Base-by-base conservation (phyloP, 208 protist genomes). In the Leishmania major region DNA sequence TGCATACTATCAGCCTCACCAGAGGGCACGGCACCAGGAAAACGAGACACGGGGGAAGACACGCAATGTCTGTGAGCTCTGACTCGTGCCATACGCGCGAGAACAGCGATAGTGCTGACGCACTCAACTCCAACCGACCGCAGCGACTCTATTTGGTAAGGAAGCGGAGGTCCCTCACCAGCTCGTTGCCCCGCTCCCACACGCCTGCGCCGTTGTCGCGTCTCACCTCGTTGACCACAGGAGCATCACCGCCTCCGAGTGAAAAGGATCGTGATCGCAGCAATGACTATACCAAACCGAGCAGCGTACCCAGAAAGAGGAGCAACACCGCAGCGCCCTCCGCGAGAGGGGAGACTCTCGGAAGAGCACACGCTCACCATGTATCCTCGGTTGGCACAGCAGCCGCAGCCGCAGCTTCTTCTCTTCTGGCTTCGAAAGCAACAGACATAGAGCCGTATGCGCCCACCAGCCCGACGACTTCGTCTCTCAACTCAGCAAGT, bases 121-220 rank as follows among this genome's bases (percentile, higher is more conserved):
- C 75, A 3, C 77, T 85, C 69, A 80, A 66, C 81, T 81, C 81
- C 60, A 85, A 85, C 77, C 28, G 60, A 45, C 81, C 81, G 1
- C 75, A 78, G n/a, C 47, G 55, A 43, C 81, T 78, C 35, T 28
- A 67, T 11, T 8, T 53, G 3, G 13, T 47, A 25, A 78, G 57
- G 28, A 67, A 53, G 35, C 51, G 35, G 15, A 35, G 25, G 11
- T 51, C 31, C 37, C n/a, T 25, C 40, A 53, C 55, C 31, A 6
- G 17, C 57, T 25, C 13, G 35, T 22, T 43, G 5, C 67, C 13
- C 31, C 55, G n/a, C 40, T 19, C 37, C 28, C 25, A 31, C 11
- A 47, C 51, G 35, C 25, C 53, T 62, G 73, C 47, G 51, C 31
- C 31, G 51, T 28, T 62, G 31, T 25, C 6, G 3, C 47, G 64